Percentiles rank a stretch among this genome's conserved stretches.
Evolutionary conservation across 148 eudicot genomes (phyloP).

Genomic region (Silene uniflora): DNA sequence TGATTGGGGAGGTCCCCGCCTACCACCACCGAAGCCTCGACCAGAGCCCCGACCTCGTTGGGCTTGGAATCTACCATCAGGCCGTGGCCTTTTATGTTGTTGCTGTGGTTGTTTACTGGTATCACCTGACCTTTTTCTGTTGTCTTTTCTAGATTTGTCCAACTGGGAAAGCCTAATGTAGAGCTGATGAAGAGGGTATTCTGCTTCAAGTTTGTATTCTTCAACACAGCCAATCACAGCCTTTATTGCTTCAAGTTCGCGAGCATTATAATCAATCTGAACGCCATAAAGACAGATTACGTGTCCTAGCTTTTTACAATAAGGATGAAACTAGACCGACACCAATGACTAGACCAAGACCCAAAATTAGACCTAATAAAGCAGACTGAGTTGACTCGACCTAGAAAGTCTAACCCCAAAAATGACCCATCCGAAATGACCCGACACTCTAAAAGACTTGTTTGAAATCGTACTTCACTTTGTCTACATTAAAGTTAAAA

Average conservation of each 20-base stretch:
- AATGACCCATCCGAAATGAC: too few species aligned
- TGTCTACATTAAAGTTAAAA: too few species aligned
- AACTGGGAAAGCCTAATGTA: constrained; percentile 45
- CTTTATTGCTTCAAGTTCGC: constrained; percentile 50
- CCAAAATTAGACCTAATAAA: too few species aligned
- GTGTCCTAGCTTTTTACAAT: neutral
- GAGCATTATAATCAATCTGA: constrained; percentile 45
- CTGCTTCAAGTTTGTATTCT: constrained; percentile 46
- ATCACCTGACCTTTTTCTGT: constrained; percentile 36
- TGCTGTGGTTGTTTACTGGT: constrained; percentile 22
- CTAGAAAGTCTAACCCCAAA: too few species aligned
- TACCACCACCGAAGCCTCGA: constrained; percentile 17
- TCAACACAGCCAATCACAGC: constrained; percentile 38
- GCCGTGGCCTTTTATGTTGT: constrained; percentile 32
- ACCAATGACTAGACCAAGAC: too few species aligned
- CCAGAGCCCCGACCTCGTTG: constrained; percentile 14
- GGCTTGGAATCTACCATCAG: constrained; percentile 30
- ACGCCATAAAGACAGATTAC: neutral
- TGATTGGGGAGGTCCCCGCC: constrained; percentile 22
- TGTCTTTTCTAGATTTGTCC: constrained; percentile 38
- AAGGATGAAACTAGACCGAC: too few species aligned
- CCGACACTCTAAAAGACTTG: too few species aligned
- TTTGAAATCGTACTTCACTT: too few species aligned
- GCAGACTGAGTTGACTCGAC: too few species aligned
- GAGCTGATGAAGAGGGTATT: constrained; percentile 60